A percentile compares a stretch with the other conserved stretches of the same genome.
These are phyloP conservation scores for Baorangia bicolor DNA, from an alignment of 768 basidiomycete species.

Conservation along the genomic window DNA sequence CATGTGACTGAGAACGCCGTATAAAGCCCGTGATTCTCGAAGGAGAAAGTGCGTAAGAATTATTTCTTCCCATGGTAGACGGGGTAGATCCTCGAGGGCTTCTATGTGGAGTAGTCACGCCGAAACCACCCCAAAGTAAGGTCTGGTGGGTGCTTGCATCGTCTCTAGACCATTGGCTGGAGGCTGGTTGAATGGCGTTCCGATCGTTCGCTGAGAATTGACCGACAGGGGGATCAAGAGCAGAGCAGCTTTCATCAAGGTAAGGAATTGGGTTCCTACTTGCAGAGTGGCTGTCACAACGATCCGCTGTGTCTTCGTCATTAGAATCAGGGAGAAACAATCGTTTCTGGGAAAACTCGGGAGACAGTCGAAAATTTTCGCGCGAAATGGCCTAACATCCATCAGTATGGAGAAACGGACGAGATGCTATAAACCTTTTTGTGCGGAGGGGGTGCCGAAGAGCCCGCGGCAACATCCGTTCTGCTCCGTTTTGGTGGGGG, in stretches of 20 bases:
- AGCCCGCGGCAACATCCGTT: background rate
- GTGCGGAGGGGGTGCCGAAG: background rate
- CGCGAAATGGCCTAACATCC: background rate
- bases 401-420: conserved; percentile 11
- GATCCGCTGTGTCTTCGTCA: conserved; percentile 10
- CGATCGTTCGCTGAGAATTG: background rate
- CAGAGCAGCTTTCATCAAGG: conserved; percentile 31
- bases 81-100: background rate
- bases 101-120: background rate
- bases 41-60: conserved; percentile 19
- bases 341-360: background rate
- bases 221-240: conserved; percentile 10
- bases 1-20: background rate
- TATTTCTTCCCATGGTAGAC: background rate
- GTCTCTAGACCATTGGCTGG: conserved; percentile 8
- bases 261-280: conserved; percentile 1
- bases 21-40: conserved; percentile 28
- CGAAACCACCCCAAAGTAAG: background rate
- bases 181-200: conserved; percentile 1
- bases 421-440: conserved; percentile 17
- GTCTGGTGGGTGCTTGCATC: conserved; percentile 4
- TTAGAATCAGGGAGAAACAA: conserved; percentile 22
- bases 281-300: background rate
- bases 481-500: conserved; percentile 21
- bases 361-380: background rate